phyloP scores from a whole-genome alignment of 352 stramenopile genomes.

The Stramenopiles sp. region DNA sequence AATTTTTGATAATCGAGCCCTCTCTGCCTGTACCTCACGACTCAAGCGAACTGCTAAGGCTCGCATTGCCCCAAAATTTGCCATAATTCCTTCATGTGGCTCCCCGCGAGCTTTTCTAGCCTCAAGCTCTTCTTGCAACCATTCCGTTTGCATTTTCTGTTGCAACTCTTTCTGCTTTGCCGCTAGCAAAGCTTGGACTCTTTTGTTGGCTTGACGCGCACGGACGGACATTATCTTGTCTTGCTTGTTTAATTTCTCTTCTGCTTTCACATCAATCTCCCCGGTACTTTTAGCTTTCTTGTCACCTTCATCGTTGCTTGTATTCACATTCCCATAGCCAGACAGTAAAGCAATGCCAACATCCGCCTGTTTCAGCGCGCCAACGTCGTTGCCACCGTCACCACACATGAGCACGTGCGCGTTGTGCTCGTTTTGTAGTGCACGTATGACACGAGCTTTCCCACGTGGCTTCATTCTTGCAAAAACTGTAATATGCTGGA shows the following conservation, averaged over 20 bases:
- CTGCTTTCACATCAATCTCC: not conserved
- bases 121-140: slow-evolving; percentile 48
- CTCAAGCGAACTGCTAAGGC: not conserved
- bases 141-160: slow-evolving; percentile 47
- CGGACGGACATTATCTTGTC: not conserved
- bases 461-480: slow-evolving; percentile 82
- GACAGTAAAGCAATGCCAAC: slow-evolving; percentile 54
- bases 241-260: slow-evolving; percentile 17
- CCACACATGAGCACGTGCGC: slow-evolving; percentile 98
- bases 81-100: slow-evolving; percentile 25
- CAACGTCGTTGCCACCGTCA: slow-evolving; percentile 94
- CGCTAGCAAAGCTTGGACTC: not conserved
- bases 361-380: slow-evolving; percentile 73
- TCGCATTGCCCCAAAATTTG: not conserved
- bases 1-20: slow-evolving; percentile 57
- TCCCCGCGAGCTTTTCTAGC: slow-evolving; percentile 48
- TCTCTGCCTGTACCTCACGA: too few species aligned
- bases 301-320: slow-evolving; percentile 39
- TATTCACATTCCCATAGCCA: slow-evolving; percentile 54
- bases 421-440: too few species aligned
- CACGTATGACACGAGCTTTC: slow-evolving; percentile 80
- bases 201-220: too few species aligned
- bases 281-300: not conserved
- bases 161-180: slow-evolving; percentile 51
- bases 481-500: slow-evolving; percentile 51